These are phyloP conservation scores for Calonectria fujianensis DNA, from an alignment of 2,329 filamentous ascomycete species.

Conservation along the genomic window DNA sequence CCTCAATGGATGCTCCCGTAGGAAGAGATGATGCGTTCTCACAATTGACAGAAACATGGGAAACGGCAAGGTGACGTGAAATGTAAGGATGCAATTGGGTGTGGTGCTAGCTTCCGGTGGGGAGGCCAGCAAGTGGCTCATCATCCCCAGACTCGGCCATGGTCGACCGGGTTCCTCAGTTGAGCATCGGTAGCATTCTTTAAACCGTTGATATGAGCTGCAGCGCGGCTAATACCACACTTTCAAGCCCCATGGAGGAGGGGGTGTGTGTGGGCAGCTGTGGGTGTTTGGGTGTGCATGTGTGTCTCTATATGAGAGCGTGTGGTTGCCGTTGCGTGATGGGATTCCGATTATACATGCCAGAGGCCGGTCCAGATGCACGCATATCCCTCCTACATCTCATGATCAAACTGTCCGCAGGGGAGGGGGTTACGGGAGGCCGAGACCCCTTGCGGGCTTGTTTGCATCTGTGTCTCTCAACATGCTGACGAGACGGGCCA, in stretches of 20 bases:
- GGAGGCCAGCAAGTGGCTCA: not conserved
- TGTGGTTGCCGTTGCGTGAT: constrained; percentile 25
- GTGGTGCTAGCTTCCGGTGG: not conserved
- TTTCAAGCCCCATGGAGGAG: constrained; percentile 1
- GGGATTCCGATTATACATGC: constrained; percentile 24
- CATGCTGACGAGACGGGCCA: constrained; percentile 7
- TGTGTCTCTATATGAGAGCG: constrained; percentile 10
- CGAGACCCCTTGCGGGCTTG: not conserved
- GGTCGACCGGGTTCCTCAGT: constrained; percentile 1
- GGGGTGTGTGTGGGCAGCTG: not conserved
- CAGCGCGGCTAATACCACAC: constrained; percentile 21
- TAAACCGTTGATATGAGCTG: constrained; percentile 22
- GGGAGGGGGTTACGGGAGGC: not conserved
- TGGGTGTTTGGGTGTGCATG: constrained; percentile 7
- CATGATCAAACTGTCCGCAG: constrained; percentile 19
- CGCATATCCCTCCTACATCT: constrained; percentile 16
- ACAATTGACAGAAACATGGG: not conserved
- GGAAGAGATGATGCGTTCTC: not conserved
- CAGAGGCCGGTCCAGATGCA: constrained; percentile 9
- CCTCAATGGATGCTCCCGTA: constrained; percentile 18
- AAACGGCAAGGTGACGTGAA: not conserved
- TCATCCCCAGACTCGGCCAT: not conserved
- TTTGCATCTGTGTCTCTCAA: not conserved
- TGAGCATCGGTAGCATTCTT: not conserved
- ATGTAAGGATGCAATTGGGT: constrained; percentile 10